Conservation (phyloP, 2,329 filamentous ascomycete genomes). For the Nemania sp. region DNA sequence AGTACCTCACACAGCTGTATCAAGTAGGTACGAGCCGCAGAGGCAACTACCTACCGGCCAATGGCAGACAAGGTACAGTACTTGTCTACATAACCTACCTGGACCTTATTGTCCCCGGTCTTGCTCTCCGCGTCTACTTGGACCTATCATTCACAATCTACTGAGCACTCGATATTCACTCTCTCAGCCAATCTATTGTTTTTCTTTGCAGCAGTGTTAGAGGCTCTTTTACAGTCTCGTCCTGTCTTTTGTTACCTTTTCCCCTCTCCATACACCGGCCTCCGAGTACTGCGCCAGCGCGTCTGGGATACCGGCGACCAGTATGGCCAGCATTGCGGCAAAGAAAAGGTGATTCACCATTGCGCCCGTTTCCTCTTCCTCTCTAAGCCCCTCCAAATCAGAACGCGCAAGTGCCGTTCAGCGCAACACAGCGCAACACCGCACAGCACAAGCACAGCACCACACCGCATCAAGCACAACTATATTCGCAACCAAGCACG, state of each 20-base stretch:
- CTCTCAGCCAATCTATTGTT: neutral
- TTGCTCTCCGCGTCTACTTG: conserved; percentile 4
- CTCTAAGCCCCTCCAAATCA: no score
- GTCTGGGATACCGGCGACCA: conserved; percentile 1
- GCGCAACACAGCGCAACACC: no score
- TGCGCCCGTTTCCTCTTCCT: no score
- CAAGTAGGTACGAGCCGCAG: no score
- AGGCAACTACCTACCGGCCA: neutral
- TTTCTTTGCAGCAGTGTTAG: no score
- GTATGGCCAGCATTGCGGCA: conserved; percentile 22
- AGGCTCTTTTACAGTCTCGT: neutral
- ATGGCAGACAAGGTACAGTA: no score
- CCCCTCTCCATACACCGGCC: conserved; percentile 16
- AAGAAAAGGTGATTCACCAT: conserved; percentile 27
- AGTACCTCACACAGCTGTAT: no score
- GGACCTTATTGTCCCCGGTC: neutral
- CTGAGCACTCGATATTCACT: conserved; percentile 16
- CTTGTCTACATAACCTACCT: neutral
- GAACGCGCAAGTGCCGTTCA: no score
- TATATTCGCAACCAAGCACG: no score
- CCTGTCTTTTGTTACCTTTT: neutral
- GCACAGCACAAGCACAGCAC: no score
- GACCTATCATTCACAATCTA: no score
- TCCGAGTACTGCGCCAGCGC: conserved; percentile 5
- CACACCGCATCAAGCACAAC: no score